Evolutionary conservation across 2,329 filamentous ascomycete genomes (phyloP).

Genomic region (Fusarium compactum): DNA sequence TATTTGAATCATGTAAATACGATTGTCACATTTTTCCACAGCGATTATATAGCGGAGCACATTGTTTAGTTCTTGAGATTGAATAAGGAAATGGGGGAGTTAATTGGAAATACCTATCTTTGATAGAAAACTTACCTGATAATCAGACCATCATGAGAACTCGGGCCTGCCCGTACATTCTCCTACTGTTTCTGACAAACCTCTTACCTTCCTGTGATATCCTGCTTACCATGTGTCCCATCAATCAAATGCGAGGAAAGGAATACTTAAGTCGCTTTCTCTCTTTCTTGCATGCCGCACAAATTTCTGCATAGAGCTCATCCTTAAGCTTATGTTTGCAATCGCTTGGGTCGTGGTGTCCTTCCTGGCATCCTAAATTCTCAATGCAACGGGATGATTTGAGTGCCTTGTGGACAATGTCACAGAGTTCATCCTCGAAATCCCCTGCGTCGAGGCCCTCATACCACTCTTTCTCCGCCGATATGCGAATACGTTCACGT

Average conservation of each 20-base stretch:
- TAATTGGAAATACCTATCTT: neutral
- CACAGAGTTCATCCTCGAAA: neutral
- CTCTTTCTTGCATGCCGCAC: neutral
- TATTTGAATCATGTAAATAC: slow-evolving; percentile 1
- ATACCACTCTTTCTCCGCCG: neutral
- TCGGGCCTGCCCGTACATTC: neutral
- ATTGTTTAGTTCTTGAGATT: slow-evolving; percentile 19
- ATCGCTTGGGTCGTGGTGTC: too few species aligned
- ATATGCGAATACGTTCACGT: neutral
- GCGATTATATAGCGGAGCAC: slow-evolving; percentile 19
- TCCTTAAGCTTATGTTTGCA: too few species aligned
- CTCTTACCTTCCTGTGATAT: neutral
- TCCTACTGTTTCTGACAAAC: neutral
- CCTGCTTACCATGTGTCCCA: neutral
- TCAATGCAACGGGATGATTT: neutral
- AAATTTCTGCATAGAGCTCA: neutral
- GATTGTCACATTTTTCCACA: slow-evolving; percentile 14
- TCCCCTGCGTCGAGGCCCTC: neutral
- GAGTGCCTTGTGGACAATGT: neutral
- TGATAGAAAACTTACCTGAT: slow-evolving; percentile 6
- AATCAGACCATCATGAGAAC: neutral
- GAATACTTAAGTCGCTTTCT: neutral
- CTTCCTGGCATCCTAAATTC: neutral
- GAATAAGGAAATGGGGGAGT: slow-evolving; percentile 1
- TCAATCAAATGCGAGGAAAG: neutral